Conservation (phyloP, 2,329 filamentous ascomycete species). For the Penicillium sp. region DNA sequence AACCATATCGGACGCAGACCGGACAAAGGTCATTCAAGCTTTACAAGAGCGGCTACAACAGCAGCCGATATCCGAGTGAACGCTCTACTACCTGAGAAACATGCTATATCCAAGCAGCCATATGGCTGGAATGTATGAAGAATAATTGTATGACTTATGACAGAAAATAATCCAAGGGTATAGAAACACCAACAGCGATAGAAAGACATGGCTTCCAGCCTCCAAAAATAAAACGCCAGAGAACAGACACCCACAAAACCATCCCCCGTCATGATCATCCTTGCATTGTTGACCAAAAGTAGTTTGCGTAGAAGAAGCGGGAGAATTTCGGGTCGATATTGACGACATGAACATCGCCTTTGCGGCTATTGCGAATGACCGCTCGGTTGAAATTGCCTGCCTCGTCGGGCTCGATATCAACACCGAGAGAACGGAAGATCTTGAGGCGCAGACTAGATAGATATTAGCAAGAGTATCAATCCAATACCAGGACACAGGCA, state of each 20-base stretch:
- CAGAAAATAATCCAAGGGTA: conserved; percentile 23
- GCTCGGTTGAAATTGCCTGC: conserved; percentile 81
- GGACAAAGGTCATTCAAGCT: conserved; percentile 19
- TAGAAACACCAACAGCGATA: conserved; percentile 17
- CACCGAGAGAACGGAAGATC: conserved; percentile 86
- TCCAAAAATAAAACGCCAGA: conserved; percentile 22
- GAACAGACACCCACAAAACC: conserved; percentile 1
- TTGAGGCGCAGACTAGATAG: conserved; percentile 69
- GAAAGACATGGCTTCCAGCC: conserved; percentile 7
- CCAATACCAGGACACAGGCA: neutral
- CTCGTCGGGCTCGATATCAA: conserved; percentile 82
- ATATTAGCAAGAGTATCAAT: conserved; percentile 5
- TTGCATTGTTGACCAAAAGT: conserved; percentile 88
- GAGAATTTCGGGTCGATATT: conserved; percentile 93
- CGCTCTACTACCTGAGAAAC: neutral
- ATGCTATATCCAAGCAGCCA: neutral
- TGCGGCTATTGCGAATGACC: conserved; percentile 77
- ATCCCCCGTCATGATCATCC: conserved; percentile 25
- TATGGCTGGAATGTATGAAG: neutral
- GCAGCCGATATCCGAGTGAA: neutral
- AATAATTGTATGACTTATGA: conserved; percentile 9
- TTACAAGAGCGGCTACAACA: conserved; percentile 12
- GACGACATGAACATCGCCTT: conserved; percentile 91
- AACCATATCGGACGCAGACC: conserved; percentile 25
- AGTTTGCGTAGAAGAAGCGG: conserved; percentile 88